phyloP scores from a whole-genome alignment of 345 rosid genomes.

The Luvunga scandens region DNA sequence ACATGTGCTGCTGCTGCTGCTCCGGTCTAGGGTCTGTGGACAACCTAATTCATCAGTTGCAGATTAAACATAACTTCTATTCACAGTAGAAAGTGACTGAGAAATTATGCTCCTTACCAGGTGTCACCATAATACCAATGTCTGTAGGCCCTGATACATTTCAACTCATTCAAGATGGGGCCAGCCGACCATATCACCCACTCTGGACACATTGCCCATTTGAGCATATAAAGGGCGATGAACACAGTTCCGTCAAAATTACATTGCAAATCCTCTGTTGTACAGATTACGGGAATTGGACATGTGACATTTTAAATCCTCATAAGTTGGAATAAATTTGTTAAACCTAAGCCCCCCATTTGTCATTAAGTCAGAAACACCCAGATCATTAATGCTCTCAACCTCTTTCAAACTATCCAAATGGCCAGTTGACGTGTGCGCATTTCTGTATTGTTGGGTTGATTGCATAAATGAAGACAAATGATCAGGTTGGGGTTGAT shows the following conservation, averaged over 20 bases:
- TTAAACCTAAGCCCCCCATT: constrained; percentile 36
- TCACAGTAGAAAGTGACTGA: too few species aligned
- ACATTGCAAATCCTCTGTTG: constrained; percentile 47
- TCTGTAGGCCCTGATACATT: not conserved
- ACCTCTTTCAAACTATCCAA: constrained; percentile 48
- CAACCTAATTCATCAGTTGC: not conserved
- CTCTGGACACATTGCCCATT: not conserved
- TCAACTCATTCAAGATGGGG: not conserved
- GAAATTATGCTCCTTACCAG: not conserved
- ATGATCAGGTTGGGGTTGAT: constrained; percentile 27
- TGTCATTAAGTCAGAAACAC: constrained; percentile 30
- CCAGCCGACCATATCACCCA: constrained; percentile 2
- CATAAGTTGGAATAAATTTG: constrained; percentile 29
- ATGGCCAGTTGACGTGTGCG: constrained; percentile 31
- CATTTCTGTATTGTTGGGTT: constrained; percentile 31
- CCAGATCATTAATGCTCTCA: constrained; percentile 23
- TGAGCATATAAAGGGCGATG: not conserved
- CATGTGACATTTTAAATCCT: constrained; percentile 40
- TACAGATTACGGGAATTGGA: constrained; percentile 41
- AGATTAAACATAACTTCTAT: not conserved
- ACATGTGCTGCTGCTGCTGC: not conserved
- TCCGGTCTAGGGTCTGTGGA: not conserved
- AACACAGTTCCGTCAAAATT: constrained; percentile 13
- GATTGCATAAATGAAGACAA: constrained; percentile 27
- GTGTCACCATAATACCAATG: not conserved